Evolutionary conservation across 148 eudicot genomes (phyloP).

Genomic region (Drosera capensis): DNA sequence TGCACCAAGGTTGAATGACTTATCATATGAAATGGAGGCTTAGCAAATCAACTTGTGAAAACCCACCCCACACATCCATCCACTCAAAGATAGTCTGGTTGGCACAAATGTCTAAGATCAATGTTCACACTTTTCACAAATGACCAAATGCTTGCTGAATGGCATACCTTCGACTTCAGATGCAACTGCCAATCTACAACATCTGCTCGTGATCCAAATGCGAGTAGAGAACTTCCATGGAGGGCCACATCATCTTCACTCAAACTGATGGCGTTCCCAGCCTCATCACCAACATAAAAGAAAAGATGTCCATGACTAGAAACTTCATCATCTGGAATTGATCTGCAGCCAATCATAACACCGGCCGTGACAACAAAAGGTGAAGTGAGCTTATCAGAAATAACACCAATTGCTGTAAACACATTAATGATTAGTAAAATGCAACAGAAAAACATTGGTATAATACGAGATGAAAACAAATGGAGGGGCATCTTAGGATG

Average conservation of each 20-base stretch:
- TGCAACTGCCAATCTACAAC: constrained; percentile 80
- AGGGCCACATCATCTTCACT: constrained; percentile 32
- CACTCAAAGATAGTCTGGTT: too few species aligned
- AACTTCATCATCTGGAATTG: constrained; percentile 28
- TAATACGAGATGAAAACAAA: too few species aligned
- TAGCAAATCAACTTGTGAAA: too few species aligned
- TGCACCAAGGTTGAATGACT: too few species aligned
- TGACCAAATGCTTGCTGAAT: constrained; percentile 3
- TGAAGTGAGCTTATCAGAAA: not conserved
- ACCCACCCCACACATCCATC: too few species aligned
- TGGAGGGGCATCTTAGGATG: too few species aligned
- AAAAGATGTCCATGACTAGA: constrained; percentile 44
- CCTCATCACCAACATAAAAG: constrained; percentile 93
- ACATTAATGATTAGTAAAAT: not conserved
- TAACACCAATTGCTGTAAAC: not conserved
- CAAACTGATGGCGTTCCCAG: constrained; percentile 42
- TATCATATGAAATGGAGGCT: too few species aligned
- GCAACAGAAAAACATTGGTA: too few species aligned
- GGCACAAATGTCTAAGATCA: too few species aligned
- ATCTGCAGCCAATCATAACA: constrained; percentile 14
- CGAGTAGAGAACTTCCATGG: constrained; percentile 43
- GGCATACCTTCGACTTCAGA: constrained; percentile 53
- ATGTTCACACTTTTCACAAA: too few species aligned
- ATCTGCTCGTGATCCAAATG: constrained; percentile 67
- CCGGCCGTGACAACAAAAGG: not conserved